phyloP scores from a whole-genome alignment of 305 asterid species.

The Solanum hybrid region DNA sequence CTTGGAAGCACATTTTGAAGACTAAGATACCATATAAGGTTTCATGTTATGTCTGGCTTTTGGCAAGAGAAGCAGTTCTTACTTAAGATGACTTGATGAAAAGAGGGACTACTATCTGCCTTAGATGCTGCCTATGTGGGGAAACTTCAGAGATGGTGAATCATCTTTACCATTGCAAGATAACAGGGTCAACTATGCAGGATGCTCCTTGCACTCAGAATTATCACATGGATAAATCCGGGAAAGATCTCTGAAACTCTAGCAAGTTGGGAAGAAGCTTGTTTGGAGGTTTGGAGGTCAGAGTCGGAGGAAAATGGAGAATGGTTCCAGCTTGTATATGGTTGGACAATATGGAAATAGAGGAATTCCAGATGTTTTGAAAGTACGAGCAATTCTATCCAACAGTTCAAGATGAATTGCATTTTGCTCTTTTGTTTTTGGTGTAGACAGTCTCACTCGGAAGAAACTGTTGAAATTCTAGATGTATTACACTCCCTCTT shows the following conservation, averaged over 20 bases:
- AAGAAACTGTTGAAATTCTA: not conserved
- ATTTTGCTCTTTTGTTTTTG: not conserved
- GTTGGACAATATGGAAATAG: not conserved
- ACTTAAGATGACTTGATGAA: not conserved
- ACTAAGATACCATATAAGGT: not conserved
- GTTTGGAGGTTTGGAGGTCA: not conserved
- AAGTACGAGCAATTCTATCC: not conserved
- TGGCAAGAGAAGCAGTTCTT: not conserved
- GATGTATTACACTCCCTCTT: not conserved
- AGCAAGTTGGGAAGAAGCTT: not conserved
- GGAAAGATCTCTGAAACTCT: not conserved
- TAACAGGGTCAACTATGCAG: not conserved
- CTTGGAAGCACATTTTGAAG: not conserved
- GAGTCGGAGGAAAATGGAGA: not conserved
- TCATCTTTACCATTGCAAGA: not conserved
- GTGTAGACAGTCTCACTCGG: not conserved
- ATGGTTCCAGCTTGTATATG: not conserved
- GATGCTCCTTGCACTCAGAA: not conserved
- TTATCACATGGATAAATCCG: not conserved
- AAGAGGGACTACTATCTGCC: not conserved
- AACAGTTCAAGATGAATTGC: not conserved
- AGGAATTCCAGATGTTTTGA: not conserved
- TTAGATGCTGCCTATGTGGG: not conserved
- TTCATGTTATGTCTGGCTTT: not conserved
- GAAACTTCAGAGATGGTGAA: not conserved